Evolutionary conservation across 2,329 filamentous ascomycete species (phyloP), one percentile per base, ranked within the genome.

Genomic region (Pseudogymnoascus pannorum): DNA sequence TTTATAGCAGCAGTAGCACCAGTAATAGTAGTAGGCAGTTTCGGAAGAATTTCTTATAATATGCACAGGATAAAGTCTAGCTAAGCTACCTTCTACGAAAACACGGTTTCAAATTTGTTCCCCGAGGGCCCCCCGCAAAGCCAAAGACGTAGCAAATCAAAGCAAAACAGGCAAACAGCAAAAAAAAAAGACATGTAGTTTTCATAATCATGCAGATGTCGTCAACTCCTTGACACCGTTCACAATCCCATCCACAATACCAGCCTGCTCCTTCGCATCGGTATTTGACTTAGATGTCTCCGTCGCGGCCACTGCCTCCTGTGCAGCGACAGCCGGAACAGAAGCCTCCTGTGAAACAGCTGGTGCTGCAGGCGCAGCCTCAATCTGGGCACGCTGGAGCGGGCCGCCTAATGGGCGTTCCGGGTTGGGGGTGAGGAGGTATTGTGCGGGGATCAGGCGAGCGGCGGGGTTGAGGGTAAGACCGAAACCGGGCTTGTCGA

Each of bases 401-500:
- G 38, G 38, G 38, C 9, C 72, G 69, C 57, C 74, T 68, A 73
- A 77, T 68, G 71, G 76, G 65, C 69, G 75, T 74, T 70, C 79
- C 64, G 75, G 88, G 69, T 85, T 78, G 18, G 90, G 87, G 59
- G 83, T 89, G 61, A 96, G 77, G 14, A 96, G 81, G 61, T 85
- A 83, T 54, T 84, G 79, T 5, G 90, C 89, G 40, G 92, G 84
- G 60, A 96, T 89, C 64, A 97, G 77, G 71, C 89, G 89, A 11
- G 80, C 74, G 16, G 83, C 83, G 0, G 91, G 91, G 74, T 94
- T 96, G 62, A 97, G 75, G 63, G 92, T 92, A 58, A 97, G 79
- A 4, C 92, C 92, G 70, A 97, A 97, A 0, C 92, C 92, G 4
- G 92, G 92, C 79, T 88, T 92, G 73, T 97, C 91, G 61, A 97